A percentile compares a stretch with the other conserved stretches of the same genome.
These are phyloP conservation scores for Melocanna baccifera DNA, from an alignment of 176 grass and related monocot genomes.

Conservation along the genomic window DNA sequence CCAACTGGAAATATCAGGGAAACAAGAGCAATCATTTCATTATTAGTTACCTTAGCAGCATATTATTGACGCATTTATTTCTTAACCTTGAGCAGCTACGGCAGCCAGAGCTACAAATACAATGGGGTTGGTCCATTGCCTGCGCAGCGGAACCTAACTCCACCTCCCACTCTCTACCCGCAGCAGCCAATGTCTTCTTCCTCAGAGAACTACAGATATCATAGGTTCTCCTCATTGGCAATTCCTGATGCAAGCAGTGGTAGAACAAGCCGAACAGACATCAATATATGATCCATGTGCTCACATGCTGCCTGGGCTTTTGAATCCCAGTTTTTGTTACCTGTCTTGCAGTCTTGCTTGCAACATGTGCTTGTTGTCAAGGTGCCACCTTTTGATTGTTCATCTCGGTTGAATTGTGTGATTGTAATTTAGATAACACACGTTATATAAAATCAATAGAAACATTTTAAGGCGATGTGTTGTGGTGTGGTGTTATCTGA, in stretches of 20 bases:
- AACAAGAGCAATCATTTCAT: conserved; percentile 10
- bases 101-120: conserved; percentile 66
- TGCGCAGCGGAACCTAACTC: conserved; percentile 72
- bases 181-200: conserved; percentile 81
- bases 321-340: neutral
- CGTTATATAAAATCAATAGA: conserved; percentile 20
- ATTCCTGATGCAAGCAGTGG: conserved; percentile 50
- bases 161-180: conserved; percentile 66
- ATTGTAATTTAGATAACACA: neutral
- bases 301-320: neutral
- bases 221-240: conserved; percentile 65
- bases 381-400: neutral
- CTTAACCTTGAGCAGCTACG: conserved; percentile 34
- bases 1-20: neutral
- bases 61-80: conserved; percentile 6
- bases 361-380: conserved; percentile 6
- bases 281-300: conserved; percentile 63
- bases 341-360: neutral
- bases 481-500: neutral
- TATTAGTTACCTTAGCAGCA: neutral
- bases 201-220: conserved; percentile 72
- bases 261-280: conserved; percentile 60
- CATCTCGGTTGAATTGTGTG: conserved; percentile 1
- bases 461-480: neutral
- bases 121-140: conserved; percentile 60